Evolutionary conservation across 2,329 filamentous ascomycete genomes (phyloP).

Genomic region (Thermothelomyces thermophilus): DNA sequence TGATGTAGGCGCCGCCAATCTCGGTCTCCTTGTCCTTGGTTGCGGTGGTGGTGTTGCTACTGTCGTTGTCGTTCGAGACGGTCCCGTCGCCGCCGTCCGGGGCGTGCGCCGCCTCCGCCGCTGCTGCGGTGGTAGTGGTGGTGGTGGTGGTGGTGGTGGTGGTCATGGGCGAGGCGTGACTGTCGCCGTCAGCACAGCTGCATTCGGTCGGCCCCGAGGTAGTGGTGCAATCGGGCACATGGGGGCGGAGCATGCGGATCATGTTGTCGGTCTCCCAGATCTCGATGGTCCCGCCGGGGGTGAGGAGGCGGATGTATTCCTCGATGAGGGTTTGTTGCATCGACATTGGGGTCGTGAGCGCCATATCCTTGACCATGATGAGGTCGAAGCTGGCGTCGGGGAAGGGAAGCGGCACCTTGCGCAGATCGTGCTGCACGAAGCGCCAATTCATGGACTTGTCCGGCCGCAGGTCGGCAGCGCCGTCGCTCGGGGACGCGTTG

Average conservation of each 20-base stretch:
- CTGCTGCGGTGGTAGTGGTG: too few relatives aligned
- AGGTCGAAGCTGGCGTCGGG: conserved; percentile 76
- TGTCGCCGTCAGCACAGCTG: conserved; percentile 11
- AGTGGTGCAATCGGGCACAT: conserved; percentile 50
- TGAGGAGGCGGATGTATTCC: conserved; percentile 70
- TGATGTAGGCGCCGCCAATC: conserved; percentile 70
- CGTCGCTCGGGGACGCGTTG: conserved; percentile 9
- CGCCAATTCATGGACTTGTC: conserved; percentile 76
- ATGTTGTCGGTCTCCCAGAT: conserved; percentile 86
- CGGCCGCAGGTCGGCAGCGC: conserved; percentile 26
- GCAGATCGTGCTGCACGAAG: conserved; percentile 82
- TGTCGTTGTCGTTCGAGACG: neutral
- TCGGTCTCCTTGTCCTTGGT: conserved; percentile 49
- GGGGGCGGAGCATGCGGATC: conserved; percentile 74
- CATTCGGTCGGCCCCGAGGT: conserved; percentile 29
- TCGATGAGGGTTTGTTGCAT: conserved; percentile 53
- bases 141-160: neutral
- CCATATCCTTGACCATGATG: conserved; percentile 80
- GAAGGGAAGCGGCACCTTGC: conserved; percentile 69
- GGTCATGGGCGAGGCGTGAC: neutral
- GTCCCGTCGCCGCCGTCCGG: neutral
- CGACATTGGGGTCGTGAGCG: conserved; percentile 55
- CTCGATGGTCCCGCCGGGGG: conserved; percentile 72
- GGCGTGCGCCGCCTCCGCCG: too few relatives aligned
- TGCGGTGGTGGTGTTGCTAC: neutral